Base-by-base conservation (phyloP, 2,329 filamentous ascomycete species). In the Dactylellina cionopaga region DNA sequence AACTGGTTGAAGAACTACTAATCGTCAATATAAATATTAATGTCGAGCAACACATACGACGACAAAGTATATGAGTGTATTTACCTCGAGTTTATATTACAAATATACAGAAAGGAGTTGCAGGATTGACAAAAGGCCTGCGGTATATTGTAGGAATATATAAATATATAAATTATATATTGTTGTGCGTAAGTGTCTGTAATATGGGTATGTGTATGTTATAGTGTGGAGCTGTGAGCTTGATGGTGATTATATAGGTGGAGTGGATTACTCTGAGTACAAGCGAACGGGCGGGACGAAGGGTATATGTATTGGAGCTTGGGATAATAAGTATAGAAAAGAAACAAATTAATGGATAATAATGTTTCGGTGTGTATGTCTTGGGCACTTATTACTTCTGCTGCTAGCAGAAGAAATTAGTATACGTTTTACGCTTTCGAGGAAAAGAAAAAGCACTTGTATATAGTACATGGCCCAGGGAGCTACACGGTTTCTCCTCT, bases 201-300 rank as follows among this genome's bases (percentile, higher is more conserved):
- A 25, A 19, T 9, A 22, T 22, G 41, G 24, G 44, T 58, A 49
- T 58, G 55, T 54, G 37, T 17, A 51, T 71, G 64, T 71, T 63
- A 64, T 55, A 71, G 51, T 22, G 66, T 64, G 66, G 66, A 64
- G 66, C 44, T 63, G 43, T 58, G 58, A 64, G 54, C 58, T 33
- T 54, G 58, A 71, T 43, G 66, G 44, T 46, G 58, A 64, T 71
- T 63, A 69, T 71, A 55, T 71, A 58, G 49, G 66, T 71, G 58
- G 66, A 71, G 66, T 51, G 66, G 47, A 63, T 71, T 63, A 63
- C 59, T 56, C 58, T 49, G 66, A 10, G 56, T 63, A 39, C 58
- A 71, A 71, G 58, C 66, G 66, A 71, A 35, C 41, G 25, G 39
- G 49, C 46, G 55, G 62, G 56, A 58, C 13, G 66, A 63, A 58